Evolutionary conservation across 2,329 filamentous ascomycete species (phyloP).

Genomic region (Exophiala sp.): DNA sequence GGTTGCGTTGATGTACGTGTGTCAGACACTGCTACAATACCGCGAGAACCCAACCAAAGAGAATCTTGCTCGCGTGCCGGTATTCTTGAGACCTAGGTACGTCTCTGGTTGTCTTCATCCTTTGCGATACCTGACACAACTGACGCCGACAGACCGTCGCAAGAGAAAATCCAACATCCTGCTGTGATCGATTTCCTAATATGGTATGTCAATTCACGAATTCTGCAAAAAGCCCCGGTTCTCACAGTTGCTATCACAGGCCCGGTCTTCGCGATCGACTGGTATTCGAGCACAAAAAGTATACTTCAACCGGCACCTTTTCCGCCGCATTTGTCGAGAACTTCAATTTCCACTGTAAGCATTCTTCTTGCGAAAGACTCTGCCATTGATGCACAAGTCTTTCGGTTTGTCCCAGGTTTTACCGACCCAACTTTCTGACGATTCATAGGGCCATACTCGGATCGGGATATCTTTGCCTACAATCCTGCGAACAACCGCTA

Average conservation of each 20-base stretch:
- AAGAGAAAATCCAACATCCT: constrained; percentile 26
- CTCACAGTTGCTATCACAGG: constrained; percentile 4
- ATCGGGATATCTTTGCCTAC: constrained; percentile 22
- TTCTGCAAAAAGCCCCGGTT: neutral
- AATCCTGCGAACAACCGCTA: constrained; percentile 15
- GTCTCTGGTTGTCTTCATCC: neutral
- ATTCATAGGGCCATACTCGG: constrained; percentile 24
- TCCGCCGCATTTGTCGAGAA: constrained; percentile 25
- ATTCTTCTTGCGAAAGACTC: no score
- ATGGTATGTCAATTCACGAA: constrained; percentile 13
- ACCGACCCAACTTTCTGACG: no score
- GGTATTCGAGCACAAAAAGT: constrained; percentile 27
- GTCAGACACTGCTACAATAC: constrained; percentile 24
- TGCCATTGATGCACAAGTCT: no score
- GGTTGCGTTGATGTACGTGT: constrained; percentile 27
- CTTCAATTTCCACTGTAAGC: constrained; percentile 29
- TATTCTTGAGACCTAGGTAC: constrained; percentile 21
- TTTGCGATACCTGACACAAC: neutral
- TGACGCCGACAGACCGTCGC: constrained; percentile 19
- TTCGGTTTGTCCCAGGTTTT: no score
- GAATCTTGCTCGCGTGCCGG: constrained; percentile 24
- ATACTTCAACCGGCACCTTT: constrained; percentile 23
- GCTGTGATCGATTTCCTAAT: constrained; percentile 27
- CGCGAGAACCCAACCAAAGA: constrained; percentile 24
- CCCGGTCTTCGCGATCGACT: constrained; percentile 25